Percentiles rank a stretch among this genome's conserved stretches.
Evolutionary conservation across 176 grass and related monocot genomes (phyloP).

Genomic region (Cenchrus fungigraminus): DNA sequence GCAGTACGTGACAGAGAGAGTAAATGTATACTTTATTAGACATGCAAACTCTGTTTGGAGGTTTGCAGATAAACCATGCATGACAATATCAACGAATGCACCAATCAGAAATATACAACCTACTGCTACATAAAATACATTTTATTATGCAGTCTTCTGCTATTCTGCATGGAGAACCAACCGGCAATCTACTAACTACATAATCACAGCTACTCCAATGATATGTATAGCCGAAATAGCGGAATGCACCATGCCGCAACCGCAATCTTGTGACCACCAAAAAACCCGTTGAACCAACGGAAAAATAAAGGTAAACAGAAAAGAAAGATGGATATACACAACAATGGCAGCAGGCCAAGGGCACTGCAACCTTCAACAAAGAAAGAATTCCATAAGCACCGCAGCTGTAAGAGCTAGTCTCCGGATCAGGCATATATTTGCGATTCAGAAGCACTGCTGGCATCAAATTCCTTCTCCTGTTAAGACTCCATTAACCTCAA

Average conservation of each 20-base stretch:
- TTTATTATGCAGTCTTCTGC: slow-evolving; percentile 51
- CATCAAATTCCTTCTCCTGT: slow-evolving; percentile 14
- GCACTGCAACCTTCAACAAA: slow-evolving; percentile 16
- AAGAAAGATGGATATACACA: slow-evolving; percentile 55
- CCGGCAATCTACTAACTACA: slow-evolving; percentile 46
- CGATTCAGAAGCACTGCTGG: not conserved
- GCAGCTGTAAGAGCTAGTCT: slow-evolving; percentile 19
- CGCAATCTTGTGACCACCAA: slow-evolving; percentile 40
- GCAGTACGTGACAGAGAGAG: no score
- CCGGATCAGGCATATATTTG: not conserved
- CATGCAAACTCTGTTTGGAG: slow-evolving; percentile 21
- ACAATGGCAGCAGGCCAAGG: slow-evolving; percentile 40
- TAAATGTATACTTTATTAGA: slow-evolving; percentile 5
- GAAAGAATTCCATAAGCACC: not conserved
- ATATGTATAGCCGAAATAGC: slow-evolving; percentile 44
- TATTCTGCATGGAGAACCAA: slow-evolving; percentile 34
- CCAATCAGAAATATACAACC: slow-evolving; percentile 36
- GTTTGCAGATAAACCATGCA: not conserved
- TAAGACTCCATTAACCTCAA: slow-evolving; percentile 18
- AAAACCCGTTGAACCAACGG: slow-evolving; percentile 19
- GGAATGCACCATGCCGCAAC: slow-evolving; percentile 34
- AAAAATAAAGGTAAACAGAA: slow-evolving; percentile 16
- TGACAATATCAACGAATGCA: not conserved
- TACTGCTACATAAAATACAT: slow-evolving; percentile 43
- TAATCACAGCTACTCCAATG: slow-evolving; percentile 60